A percentile compares a stretch with the other conserved stretches of the same genome.
phyloP scores from a whole-genome alignment of 1,284 basidiomycete genomes.

The Erythrobasidium hasegawianum region DNA sequence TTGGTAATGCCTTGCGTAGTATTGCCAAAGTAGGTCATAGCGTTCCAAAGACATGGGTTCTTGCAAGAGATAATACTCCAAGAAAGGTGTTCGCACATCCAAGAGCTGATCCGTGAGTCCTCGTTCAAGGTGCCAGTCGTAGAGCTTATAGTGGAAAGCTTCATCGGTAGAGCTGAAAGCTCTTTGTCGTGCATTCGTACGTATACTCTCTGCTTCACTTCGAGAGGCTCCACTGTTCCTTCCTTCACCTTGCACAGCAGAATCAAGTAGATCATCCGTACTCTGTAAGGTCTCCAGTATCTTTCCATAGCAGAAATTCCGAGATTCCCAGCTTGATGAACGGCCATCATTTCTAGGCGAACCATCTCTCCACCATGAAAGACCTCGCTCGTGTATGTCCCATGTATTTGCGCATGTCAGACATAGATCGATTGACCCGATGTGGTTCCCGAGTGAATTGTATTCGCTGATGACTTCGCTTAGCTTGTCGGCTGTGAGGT shows the following conservation, averaged over 20 bases:
- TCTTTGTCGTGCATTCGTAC: constrained; percentile 70
- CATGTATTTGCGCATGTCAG: constrained; percentile 74
- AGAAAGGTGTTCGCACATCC: constrained; percentile 59
- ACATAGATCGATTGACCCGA: constrained; percentile 74
- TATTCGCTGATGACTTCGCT: constrained; percentile 82
- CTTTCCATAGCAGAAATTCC: constrained; percentile 74
- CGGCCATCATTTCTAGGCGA: constrained; percentile 61
- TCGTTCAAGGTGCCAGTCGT: constrained; percentile 83
- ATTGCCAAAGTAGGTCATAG: constrained; percentile 91
- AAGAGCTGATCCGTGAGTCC: constrained; percentile 82
- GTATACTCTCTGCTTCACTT: constrained; percentile 63
- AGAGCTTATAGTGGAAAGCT: constrained; percentile 89
- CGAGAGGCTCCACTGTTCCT: constrained; percentile 30
- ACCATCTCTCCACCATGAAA: constrained; percentile 71
- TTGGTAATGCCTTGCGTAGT: constrained; percentile 85
- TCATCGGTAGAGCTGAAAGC: constrained; percentile 81
- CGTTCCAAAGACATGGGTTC: constrained; percentile 75
- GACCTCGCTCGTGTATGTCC: constrained; percentile 72
- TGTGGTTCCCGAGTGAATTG: constrained; percentile 49
- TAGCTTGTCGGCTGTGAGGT: constrained; percentile 77
- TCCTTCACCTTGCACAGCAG: constrained; percentile 40
- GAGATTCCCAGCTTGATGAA: constrained; percentile 58
- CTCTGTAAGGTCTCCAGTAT: constrained; percentile 73
- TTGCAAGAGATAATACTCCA: constrained; percentile 80
- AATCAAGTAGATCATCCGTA: constrained; percentile 61